Evolutionary conservation across 2,329 filamentous ascomycete species (phyloP), one percentile per base, ranked within the genome.

Genomic region (Colletotrichum spinosum): DNA sequence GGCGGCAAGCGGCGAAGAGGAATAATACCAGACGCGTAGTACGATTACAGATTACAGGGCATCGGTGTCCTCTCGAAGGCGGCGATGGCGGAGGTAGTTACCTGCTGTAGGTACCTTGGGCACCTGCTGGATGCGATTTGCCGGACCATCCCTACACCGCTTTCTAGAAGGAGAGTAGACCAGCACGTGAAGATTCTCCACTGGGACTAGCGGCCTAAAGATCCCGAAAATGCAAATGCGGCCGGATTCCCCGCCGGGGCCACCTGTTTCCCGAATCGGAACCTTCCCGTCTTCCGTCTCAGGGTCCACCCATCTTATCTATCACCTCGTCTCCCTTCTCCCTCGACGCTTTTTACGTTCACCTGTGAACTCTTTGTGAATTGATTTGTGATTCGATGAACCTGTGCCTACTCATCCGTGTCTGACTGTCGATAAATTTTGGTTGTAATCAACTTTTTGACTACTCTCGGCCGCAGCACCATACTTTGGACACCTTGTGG

Each of bases 11-110:
- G 62, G 52, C 61, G 12, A 37, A n/a, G 39, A 42, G 41, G 25
- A 46, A 38, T n/a, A 41, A 63, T 57, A 50, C 25, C 25, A 25
- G 25, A 5, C 25, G 25, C 25, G 25, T 4, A 5, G 25, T 25
- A 25, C 25, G 25, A 25, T 25, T 25, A 25, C 25, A 50, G 58
- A 56, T 59, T 58, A 48, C 42, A 62, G 38, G 33, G 39, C 52
- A 38, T 65, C 58, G 42, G 58, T 63, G 58, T 57, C 63, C 58
- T 56, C 51, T 66, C 58, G 63, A 25, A 66, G 53, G 37, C 63
- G 63, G 58, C 59, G 54, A 67, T 37, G 41, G 55, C 60, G 60
- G 58, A 54, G 61, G 54, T 25, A 25, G 4, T 25, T 25, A 59
- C 38, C 54, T 67, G 48, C 49, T 15, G 53, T 25, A 45, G 35